A percentile compares a stretch with the other conserved stretches of the same genome.
phyloP scores from a whole-genome alignment of 192 early-diverging fungal genomes.

The Pilaira anomala region DNA sequence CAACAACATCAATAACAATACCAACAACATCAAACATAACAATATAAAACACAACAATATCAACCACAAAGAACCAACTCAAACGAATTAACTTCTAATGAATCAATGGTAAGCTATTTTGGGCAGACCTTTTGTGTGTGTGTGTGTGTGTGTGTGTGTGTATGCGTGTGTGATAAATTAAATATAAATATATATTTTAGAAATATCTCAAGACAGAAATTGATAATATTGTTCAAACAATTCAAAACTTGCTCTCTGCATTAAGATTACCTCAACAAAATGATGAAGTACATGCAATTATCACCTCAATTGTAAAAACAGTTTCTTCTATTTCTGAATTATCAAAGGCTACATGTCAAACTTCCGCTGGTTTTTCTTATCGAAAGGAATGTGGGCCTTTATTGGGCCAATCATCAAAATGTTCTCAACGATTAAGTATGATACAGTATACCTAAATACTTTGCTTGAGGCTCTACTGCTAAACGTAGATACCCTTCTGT shows the following conservation, averaged over 20 bases:
- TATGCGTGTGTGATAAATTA: background rate
- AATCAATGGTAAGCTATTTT: conserved; percentile 7
- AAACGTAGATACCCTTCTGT: no score
- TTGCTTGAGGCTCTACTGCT: no score
- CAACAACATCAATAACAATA: background rate
- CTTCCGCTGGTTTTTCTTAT: no score
- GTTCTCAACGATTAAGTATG: no score
- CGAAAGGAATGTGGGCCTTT: no score
- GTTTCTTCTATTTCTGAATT: conserved; percentile 52
- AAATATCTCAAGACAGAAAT: conserved; percentile 67
- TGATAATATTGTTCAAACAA: conserved; percentile 72
- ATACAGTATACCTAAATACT: no score
- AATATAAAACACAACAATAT: no score
- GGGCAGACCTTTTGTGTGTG: no score
- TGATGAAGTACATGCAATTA: conserved; percentile 37
- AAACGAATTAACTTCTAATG: conserved; percentile 5
- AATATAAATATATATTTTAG: conserved; percentile 35
- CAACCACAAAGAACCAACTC: background rate
- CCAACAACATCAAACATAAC: no score
- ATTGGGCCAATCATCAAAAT: no score
- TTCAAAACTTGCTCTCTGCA: conserved; percentile 66
- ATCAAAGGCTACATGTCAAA: no score
- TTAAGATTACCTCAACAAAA: conserved; percentile 44
- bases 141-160: background rate
- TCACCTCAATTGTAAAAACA: conserved; percentile 28